Base-by-base conservation (phyloP, 2,329 filamentous ascomycete genomes). In the Fusarium udum region DNA sequence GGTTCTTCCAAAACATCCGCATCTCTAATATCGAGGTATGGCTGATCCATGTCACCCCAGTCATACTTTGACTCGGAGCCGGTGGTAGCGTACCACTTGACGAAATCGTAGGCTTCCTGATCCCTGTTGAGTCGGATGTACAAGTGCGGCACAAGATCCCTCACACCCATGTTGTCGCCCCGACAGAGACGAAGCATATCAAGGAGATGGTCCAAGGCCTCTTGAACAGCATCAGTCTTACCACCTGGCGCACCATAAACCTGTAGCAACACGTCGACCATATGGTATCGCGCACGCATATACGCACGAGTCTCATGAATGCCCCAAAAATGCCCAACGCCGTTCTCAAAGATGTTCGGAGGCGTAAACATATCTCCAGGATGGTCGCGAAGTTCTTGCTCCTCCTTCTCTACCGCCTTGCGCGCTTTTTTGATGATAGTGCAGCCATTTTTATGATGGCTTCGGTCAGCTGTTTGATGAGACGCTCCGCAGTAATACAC, bases 51-150 rank as follows among this genome's bases (percentile, higher is more conserved):
- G 49, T 80, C 40, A 0, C 48, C 66, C 71, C 70, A 77, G 48
- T 77, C 72, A 34, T 78, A 76, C 20, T 76, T 26, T 0, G 43
- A 7, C 3, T 71, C 70, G 0, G 64, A 18, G 1, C 61, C 68
- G 4, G 53, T 66, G 1, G 72, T 78, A 0, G 73, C 78, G 64
- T 77, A 81, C 79, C 80, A 82, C 72, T 80, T 84, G 7, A 82
- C 52, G 42, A 85, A 85, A 61, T 85, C 83, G 67, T 86, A 87
- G 72, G 82, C 84, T n/a, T 86, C 85, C 73, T 89, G 86, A 63
- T 89, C 87, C 46, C 76, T 79, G 26, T 82, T 82, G 12, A 89
- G 80, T 6, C 86, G 83, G 20, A 90, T 74, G 61, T 84, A 80
- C 15, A 86, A 46, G 1, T 75, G 69, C 0, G 87, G 86, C 1